Percentiles rank a stretch among this genome's conserved stretches.
These are phyloP conservation scores for Ophiostoma sp. DNA, from an alignment of 2,329 filamentous ascomycete species.

Conservation along the genomic window DNA sequence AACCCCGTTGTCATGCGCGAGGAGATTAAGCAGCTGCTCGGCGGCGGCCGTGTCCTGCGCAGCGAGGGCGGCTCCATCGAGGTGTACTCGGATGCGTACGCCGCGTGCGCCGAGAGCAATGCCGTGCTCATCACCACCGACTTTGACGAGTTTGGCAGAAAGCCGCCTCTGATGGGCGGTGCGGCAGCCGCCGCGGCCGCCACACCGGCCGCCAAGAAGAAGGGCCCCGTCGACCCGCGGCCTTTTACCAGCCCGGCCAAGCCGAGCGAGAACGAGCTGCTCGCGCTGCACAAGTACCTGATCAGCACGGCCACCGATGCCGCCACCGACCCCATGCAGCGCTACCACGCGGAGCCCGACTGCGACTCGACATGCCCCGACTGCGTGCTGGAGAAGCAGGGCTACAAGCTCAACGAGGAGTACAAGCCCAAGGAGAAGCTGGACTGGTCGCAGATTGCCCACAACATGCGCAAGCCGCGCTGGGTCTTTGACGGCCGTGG, in stretches of 20 bases:
- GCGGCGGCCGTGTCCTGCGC: conserved; percentile 31
- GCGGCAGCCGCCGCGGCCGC: conserved; percentile 25
- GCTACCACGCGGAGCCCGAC: conserved; percentile 42
- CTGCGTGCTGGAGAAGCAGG: conserved; percentile 36
- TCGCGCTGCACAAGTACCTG: conserved; percentile 45
- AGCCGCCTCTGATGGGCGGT: conserved; percentile 27
- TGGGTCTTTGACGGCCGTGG: conserved; percentile 56
- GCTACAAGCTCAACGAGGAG: conserved; percentile 33
- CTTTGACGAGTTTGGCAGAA: conserved; percentile 50
- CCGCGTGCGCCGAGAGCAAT: conserved; percentile 46
- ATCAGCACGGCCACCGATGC: conserved; percentile 33
- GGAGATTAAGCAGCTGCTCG: conserved; percentile 46
- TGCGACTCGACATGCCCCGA: conserved; percentile 47
- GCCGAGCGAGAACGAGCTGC: conserved; percentile 43
- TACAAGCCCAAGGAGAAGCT: conserved; percentile 45
- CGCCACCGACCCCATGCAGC: conserved; percentile 42
- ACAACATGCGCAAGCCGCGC: conserved; percentile 48
- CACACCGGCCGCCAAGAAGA: conserved; percentile 27
- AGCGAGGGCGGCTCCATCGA: conserved; percentile 42
- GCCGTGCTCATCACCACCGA: conserved; percentile 53
- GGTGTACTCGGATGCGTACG: conserved; percentile 46
- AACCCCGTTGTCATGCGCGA: conserved; percentile 46
- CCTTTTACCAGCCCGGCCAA: conserved; percentile 37
- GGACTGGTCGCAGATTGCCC: conserved; percentile 49
- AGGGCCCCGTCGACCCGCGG: conserved; percentile 42